A percentile compares a stretch with the other conserved stretches of the same genome.
Conservation (phyloP, 2,329 filamentous ascomycete species). For the Ophiostoma sp. region DNA sequence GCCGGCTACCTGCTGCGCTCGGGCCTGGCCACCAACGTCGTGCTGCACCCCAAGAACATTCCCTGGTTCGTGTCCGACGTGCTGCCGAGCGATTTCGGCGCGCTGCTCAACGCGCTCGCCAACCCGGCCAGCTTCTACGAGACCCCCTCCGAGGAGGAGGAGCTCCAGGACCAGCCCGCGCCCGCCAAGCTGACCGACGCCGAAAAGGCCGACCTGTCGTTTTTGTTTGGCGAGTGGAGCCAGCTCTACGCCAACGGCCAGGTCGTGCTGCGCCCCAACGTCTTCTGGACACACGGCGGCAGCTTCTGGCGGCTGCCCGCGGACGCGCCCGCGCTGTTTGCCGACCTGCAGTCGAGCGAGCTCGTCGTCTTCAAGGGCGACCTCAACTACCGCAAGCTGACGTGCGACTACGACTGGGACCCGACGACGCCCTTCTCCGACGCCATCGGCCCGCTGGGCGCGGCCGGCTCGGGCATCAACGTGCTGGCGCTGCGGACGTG, state of each 20-base stretch:
- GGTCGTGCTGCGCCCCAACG: constrained; percentile 74
- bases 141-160: constrained; percentile 64
- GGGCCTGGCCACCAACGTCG: constrained; percentile 76
- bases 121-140: constrained; percentile 75
- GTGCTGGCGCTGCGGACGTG: constrained; percentile 85
- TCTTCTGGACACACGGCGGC: constrained; percentile 84
- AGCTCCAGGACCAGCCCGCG: constrained; percentile 50
- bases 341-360: constrained; percentile 77
- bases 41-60: constrained; percentile 89
- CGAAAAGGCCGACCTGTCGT: constrained; percentile 63
- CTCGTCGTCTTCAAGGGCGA: constrained; percentile 97
- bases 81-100: constrained; percentile 74
- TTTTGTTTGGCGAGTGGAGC: constrained; percentile 79
- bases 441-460: constrained; percentile 81
- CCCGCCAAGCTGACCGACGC: constrained; percentile 59
- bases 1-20: constrained; percentile 83
- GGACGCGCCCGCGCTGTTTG: constrained; percentile 60
- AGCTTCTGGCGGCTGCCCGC: constrained; percentile 83
- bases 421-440: constrained; percentile 78
- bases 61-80: constrained; percentile 99
- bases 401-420: constrained; percentile 75
- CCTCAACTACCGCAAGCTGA: constrained; percentile 91
- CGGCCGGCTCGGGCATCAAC: constrained; percentile 72
- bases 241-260: constrained; percentile 75
- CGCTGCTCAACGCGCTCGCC: constrained; percentile 75